These are phyloP conservation scores for Monilinia polystroma DNA, from an alignment of 2,329 filamentous ascomycete genomes.

Conservation along the genomic window DNA sequence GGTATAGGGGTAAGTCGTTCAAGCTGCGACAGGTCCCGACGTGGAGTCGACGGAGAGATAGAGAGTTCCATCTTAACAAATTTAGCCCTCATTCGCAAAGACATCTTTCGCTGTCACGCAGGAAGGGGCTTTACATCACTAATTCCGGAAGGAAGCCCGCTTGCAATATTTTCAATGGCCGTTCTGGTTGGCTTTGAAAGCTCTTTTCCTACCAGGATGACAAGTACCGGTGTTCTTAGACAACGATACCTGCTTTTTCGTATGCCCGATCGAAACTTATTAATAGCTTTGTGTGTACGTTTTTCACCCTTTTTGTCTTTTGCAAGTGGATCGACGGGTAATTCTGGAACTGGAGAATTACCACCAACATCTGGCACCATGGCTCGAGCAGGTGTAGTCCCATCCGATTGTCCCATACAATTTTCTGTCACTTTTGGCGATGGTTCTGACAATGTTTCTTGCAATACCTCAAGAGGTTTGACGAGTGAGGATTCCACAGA, in stretches of 20 bases:
- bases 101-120: slow-evolving; percentile 9
- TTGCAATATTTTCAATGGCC: slow-evolving; percentile 20
- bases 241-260: slow-evolving; percentile 18
- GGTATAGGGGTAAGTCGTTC: slow-evolving; percentile 1
- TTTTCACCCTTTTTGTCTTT: slow-evolving; percentile 11
- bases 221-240: slow-evolving; percentile 26
- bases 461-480: slow-evolving; percentile 1
- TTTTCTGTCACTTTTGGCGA: background rate
- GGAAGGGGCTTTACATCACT: slow-evolving; percentile 13
- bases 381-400: slow-evolving; percentile 8
- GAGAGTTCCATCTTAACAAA: slow-evolving; percentile 14
- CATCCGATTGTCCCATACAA: slow-evolving; percentile 17
- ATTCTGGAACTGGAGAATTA: background rate
- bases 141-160: slow-evolving; percentile 15
- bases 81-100: slow-evolving; percentile 13
- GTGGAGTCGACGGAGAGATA: background rate
- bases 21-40: background rate
- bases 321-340: background rate
- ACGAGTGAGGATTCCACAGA: background rate
- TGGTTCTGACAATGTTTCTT: background rate
- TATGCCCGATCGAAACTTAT: slow-evolving; percentile 20
- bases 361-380: slow-evolving; percentile 12
- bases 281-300: slow-evolving; percentile 14
- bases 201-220: slow-evolving; percentile 25
- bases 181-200: slow-evolving; percentile 25